Percentiles rank a stretch among this genome's conserved stretches.
These are phyloP conservation scores for Linnemannia elongata DNA, from an alignment of 192 early-diverging fungal species.

Conservation along the genomic window DNA sequence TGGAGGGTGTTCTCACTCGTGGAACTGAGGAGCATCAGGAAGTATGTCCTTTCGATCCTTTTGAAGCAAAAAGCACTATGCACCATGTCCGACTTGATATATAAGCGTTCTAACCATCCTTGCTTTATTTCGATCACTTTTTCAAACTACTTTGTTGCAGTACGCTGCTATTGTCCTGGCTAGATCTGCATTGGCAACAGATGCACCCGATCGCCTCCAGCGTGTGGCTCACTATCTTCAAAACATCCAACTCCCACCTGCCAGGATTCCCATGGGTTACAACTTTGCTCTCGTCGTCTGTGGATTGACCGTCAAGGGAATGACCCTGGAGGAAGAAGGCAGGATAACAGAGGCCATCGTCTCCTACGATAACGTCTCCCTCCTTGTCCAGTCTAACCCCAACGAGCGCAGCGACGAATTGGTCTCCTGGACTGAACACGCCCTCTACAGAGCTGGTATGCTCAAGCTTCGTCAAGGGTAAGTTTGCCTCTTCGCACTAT, in stretches of 20 bases:
- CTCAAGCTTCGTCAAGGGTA: slow-evolving; percentile 62
- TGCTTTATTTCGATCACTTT: not conserved
- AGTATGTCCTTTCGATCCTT: not conserved
- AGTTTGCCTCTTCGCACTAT: not conserved
- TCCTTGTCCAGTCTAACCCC: slow-evolving; percentile 60
- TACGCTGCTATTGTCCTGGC: slow-evolving; percentile 51
- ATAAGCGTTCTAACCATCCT: not conserved
- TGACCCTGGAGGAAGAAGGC: slow-evolving; percentile 61
- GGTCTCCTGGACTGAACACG: slow-evolving; percentile 77
- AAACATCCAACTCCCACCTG: slow-evolving; percentile 58
- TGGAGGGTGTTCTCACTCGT: slow-evolving; percentile 16
- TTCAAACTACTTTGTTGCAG: slow-evolving; percentile 4
- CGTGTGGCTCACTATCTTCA: slow-evolving; percentile 52
- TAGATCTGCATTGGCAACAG: slow-evolving; percentile 45
- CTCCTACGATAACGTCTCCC: slow-evolving; percentile 66
- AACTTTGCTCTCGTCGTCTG: slow-evolving; percentile 72
- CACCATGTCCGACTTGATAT: not conserved
- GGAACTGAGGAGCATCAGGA: slow-evolving; percentile 34
- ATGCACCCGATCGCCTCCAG: slow-evolving; percentile 48
- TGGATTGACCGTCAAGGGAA: slow-evolving; percentile 73
- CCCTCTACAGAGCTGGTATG: slow-evolving; percentile 77
- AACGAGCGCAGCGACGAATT: slow-evolving; percentile 66
- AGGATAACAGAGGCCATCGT: slow-evolving; percentile 63
- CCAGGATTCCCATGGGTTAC: slow-evolving; percentile 65
- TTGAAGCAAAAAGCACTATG: not conserved